Base-by-base conservation (phyloP, 2,329 filamentous ascomycete genomes). In the Rutstroemia sp. region DNA sequence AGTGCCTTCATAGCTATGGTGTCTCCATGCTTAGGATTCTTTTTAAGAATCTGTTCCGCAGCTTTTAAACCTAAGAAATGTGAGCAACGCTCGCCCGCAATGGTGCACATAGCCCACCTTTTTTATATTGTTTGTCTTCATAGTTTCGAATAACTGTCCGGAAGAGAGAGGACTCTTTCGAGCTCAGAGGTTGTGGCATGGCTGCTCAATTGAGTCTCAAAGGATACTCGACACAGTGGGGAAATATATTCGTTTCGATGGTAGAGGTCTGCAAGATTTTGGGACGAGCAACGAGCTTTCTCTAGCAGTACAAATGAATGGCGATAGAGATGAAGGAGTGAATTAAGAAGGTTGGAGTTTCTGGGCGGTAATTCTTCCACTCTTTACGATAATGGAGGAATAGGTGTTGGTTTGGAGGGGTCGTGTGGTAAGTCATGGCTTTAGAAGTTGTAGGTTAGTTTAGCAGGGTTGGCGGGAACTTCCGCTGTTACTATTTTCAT, bases 1-100 rank as follows among this genome's bases (percentile, higher is more conserved):
- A 99, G 79, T 56, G 94, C 92, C 76, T 99, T 99, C 94, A 99
- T 99, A 54, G 94, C 95, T 75, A 95, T 87, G 23, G 94, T 99
- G 72, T 99, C 95, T 69, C 92, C 95, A 86, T 99, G 94, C 68
- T 90, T 94, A 44, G 92, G 89, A 69, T 88, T 86, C 74, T 96
- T 97, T 72, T 88, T 89, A 64, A 99, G 84, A 70, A 99, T 96
- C 74, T 96, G 89, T 71, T 99, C 94, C 65, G 94, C 92, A 48
- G 88, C 86, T 76, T 97, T 99, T 70, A 99, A 79, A 71, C 92
- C 92, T 71, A 47, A 16, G 55, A 63, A 57, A 39, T 58, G 57
- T 67, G 46, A 67, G 60, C 52, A 61, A 51, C 53, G 54, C 7
- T 17, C 4, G 4, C 39, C 16, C 16, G 39, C n/a, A 19, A 42